Evolutionary conservation across 1,284 basidiomycete species (phyloP), one percentile per base, ranked within the genome.

Genomic region (Hemileia vastatrix): DNA sequence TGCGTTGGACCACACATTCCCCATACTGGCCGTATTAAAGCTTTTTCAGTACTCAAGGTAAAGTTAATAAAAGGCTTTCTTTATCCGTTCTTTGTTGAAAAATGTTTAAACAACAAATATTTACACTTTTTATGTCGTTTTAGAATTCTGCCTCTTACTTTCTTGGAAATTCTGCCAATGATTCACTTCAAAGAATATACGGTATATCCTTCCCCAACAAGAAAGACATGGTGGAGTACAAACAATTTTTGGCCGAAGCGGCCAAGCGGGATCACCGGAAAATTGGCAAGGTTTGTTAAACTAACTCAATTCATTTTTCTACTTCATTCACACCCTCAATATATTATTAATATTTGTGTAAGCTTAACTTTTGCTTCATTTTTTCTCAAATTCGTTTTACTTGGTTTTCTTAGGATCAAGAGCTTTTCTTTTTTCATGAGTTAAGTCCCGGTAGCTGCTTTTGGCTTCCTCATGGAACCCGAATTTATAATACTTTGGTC

Each of bases 181-280:
- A 97, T 74, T 90, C 90, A 2, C 82, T 99, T 60, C 95, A 98
- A 77, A 87, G 95, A 55, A 85, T 99, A 66, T 99, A 98, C 77
- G 95, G 95, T 64, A 93, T 99, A 76, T 96, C 94, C 2, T 99
- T 98, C 84, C 95, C 95, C 0, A 94, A 97, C 79, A 88, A 89
- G 78, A 96, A 96, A 78, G 90, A 94, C 76, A 81, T 98, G 74
- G 80, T 84, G 21, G 95, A 97, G 71, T 93, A 98, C 83, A 98
- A 98, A 80, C 84, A 83, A 52, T 97, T 96, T 81, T 82, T 98
- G 64, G 89, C 85, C 55, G 94, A 98, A 78, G 95, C 95, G 50
- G 93, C 94, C 18, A 96, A 91, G 78, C 86, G 95, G 6, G 95
- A 99, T 77, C 95, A 98, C 76, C 81, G 95, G 58, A 92, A 91